Base-by-base conservation (phyloP, 2,329 filamentous ascomycete species). In the Xylogone sp. region DNA sequence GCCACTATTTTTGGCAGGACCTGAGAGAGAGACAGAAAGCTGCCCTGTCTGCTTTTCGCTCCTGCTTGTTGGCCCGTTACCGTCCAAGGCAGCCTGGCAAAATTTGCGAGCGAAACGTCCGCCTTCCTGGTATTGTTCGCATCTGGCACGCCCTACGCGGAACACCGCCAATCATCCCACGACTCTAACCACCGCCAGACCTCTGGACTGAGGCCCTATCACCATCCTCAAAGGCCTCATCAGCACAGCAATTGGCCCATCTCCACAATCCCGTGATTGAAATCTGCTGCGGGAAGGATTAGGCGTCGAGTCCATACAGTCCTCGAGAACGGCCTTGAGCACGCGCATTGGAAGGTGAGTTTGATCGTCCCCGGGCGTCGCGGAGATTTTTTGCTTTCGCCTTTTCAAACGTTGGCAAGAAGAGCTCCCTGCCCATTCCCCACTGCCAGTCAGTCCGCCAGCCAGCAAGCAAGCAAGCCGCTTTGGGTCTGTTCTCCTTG, bases 261-360 rank as follows among this genome's bases (percentile, higher is more conserved):
- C 19, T 42, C 51, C 22, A n/a, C 48, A 46, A 62, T 65, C 62
- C 56, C 50, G 57, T 66, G 64, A 66, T 62, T 59, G 42, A 49
- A 50, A 34, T 24, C 22, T 49, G 31, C 62, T 65, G 64, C 63
- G 64, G 64, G 55, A 59, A 56, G 63, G 63, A 61, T 65, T 53
- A 24, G 45, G 48, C 39, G 24, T 52, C 19, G 48, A 31, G 27
- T 56, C 53, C 54, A 55, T 56, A 52, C 49, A 49, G 21, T 43
- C 31, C 43, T 19, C 48, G 49, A 49, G 49, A 48, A 59, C 42
- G 20, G 42, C 44, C 21, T 57, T 47, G 43, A 47, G 49, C 48
- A 57, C 55, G 52, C 56, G 56, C 50, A 62, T 62, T 59, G 56
- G 61, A 39, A 61, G 59, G 61, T 63, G 52, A 60, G 59, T 59